Percentiles rank a stretch among this genome's conserved stretches.
Evolutionary conservation across 805 yeast genomes (phyloP).

Genomic region (Blastobotrys attinorum): DNA sequence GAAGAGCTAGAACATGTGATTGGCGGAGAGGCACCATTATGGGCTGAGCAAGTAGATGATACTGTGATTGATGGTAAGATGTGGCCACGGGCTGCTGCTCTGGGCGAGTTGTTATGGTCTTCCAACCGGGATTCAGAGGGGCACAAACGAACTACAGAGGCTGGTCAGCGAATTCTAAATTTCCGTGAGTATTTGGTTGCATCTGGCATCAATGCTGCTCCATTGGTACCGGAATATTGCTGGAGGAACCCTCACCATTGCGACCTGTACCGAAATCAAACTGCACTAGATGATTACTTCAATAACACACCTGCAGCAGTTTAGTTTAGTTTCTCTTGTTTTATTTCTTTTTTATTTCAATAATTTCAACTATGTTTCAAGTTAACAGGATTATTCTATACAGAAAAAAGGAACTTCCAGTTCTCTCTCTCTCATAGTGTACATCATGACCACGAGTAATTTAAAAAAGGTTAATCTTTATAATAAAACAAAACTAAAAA

Average conservation of each 20-base stretch:
- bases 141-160: constrained; percentile 23
- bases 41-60: constrained; percentile 35
- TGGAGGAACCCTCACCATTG: constrained; percentile 33
- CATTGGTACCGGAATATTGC: constrained; percentile 34
- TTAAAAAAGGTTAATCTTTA: not conserved
- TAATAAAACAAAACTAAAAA: no score
- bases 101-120: constrained; percentile 36
- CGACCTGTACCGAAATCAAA: constrained; percentile 22
- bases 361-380: not conserved
- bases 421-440: not conserved
- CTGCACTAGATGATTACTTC: not conserved
- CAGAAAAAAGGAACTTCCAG: not conserved
- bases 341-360: not conserved
- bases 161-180: constrained; percentile 33
- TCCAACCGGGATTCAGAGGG: constrained; percentile 32
- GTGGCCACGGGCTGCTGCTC: constrained; percentile 38
- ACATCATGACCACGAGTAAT: not conserved
- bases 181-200: constrained; percentile 35
- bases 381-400: not conserved
- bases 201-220: constrained; percentile 30
- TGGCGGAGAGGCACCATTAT: constrained; percentile 36
- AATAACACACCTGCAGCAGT: not conserved
- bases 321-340: not conserved
- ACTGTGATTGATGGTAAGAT: constrained; percentile 27
- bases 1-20: constrained; percentile 27